Percentiles rank a stretch among this genome's conserved stretches.
phyloP scores from a whole-genome alignment of 75 land plant genomes.

The Larix kaempferi region DNA sequence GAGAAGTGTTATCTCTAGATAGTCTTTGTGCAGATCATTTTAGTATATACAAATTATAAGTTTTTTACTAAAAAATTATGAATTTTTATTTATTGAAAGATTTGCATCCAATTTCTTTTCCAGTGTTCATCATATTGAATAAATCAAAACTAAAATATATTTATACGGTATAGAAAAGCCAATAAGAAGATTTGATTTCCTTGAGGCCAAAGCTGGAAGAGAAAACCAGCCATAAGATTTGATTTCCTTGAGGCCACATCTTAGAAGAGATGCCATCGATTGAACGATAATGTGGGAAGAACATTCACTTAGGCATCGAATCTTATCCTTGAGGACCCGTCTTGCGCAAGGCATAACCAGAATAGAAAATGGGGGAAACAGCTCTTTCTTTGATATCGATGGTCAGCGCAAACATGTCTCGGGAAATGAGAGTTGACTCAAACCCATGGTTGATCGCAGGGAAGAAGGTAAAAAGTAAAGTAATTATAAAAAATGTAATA shows the following conservation, averaged over 20 bases:
- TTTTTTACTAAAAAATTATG: too few relatives aligned
- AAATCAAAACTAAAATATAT: background rate
- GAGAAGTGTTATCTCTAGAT: too few relatives aligned
- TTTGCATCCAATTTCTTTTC: too few relatives aligned
- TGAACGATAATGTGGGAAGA: constrained; percentile 16
- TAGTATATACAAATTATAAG: too few relatives aligned
- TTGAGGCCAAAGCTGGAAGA: too few relatives aligned
- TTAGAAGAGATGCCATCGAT: background rate
- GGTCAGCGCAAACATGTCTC: constrained; percentile 31
- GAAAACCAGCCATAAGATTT: background rate
- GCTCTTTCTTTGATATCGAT: constrained; percentile 17
- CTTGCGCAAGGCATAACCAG: constrained; percentile 10
- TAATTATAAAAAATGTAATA: too few relatives aligned
- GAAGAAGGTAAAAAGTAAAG: too few relatives aligned
- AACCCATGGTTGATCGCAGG: constrained; percentile 53
- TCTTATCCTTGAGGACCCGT: constrained; percentile 28
- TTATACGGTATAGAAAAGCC: too few relatives aligned
- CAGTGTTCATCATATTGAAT: background rate
- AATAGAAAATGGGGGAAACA: background rate
- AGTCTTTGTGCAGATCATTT: too few relatives aligned
- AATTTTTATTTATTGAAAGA: too few relatives aligned
- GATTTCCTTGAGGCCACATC: background rate
- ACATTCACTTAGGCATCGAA: constrained; percentile 43
- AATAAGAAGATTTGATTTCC: too few relatives aligned
- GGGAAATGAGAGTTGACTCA: constrained; percentile 18